Evolutionary conservation across 768 basidiomycete genomes (phyloP).

Genomic region (Coprinopsis sp.): DNA sequence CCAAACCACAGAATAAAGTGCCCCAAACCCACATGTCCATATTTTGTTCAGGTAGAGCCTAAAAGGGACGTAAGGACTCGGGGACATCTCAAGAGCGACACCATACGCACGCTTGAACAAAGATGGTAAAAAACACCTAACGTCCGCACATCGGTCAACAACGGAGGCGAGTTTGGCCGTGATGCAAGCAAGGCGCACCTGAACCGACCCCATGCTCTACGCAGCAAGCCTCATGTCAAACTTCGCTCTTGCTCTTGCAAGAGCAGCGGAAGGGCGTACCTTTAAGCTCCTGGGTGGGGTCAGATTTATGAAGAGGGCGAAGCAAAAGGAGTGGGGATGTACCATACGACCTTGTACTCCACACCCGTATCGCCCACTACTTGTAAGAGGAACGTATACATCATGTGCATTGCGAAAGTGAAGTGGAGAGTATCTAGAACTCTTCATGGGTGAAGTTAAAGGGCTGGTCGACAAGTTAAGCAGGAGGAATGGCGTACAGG

Average conservation of each 20-base stretch:
- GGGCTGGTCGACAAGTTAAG: not conserved
- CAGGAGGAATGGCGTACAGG: conserved; percentile 14
- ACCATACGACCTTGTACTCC: conserved; percentile 21
- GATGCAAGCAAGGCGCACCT: conserved; percentile 11
- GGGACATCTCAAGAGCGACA: not conserved
- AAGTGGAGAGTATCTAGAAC: conserved; percentile 25
- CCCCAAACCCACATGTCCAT: conserved; percentile 26
- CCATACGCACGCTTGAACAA: conserved; percentile 26
- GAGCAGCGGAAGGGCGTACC: conserved; percentile 11
- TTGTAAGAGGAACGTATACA: conserved; percentile 21
- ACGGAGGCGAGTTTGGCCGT: no score
- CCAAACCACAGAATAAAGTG: not conserved
- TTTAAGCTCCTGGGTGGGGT: conserved; percentile 25
- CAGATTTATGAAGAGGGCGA: not conserved
- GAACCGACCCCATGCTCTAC: conserved; percentile 19
- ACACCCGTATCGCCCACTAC: conserved; percentile 16
- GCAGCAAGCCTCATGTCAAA: not conserved
- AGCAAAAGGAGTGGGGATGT: conserved; percentile 1
- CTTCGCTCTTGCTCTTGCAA: no score
- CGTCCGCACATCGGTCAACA: not conserved
- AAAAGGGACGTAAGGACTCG: not conserved
- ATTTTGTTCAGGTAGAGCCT: conserved; percentile 30
- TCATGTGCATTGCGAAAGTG: conserved; percentile 23
- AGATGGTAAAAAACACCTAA: conserved; percentile 23
- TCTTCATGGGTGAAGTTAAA: conserved; percentile 10